Conservation (phyloP, 2,329 filamentous ascomycete genomes). For the Diaporthe sp. region DNA sequence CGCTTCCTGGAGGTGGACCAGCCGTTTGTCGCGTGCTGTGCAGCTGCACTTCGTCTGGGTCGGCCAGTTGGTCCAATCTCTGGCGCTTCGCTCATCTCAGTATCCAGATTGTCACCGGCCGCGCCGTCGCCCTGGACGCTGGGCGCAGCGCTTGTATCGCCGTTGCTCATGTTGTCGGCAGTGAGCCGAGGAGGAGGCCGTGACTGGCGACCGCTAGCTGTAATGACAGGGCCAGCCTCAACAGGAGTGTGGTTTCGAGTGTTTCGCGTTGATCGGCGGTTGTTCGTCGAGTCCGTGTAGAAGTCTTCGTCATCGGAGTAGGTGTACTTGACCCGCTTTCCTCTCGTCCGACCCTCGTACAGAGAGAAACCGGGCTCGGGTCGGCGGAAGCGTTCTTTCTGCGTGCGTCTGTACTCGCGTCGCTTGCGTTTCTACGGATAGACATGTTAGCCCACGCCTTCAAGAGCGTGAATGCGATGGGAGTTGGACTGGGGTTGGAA, state of each 20-base stretch:
- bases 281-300: slow-evolving; percentile 71
- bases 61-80: slow-evolving; percentile 60
- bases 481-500: neutral
- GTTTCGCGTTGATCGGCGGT: slow-evolving; percentile 79
- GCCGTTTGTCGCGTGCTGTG: slow-evolving; percentile 64
- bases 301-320: slow-evolving; percentile 89
- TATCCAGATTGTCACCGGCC: slow-evolving; percentile 45
- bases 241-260: slow-evolving; percentile 80
- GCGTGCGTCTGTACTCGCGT: slow-evolving; percentile 88
- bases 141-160: slow-evolving; percentile 60
- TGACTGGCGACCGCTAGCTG: slow-evolving; percentile 90
- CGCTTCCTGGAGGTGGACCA: slow-evolving; percentile 56
- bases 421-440: slow-evolving; percentile 85
- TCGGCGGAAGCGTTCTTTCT: slow-evolving; percentile 88
- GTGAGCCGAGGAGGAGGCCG: slow-evolving; percentile 77
- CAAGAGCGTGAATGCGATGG: neutral
- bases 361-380: slow-evolving; percentile 92
- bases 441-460: slow-evolving; percentile 35
- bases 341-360: slow-evolving; percentile 95
- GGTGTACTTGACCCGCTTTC: slow-evolving; percentile 96
- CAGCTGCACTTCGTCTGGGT: slow-evolving; percentile 64
- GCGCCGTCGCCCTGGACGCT: slow-evolving; percentile 62
- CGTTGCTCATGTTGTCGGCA: slow-evolving; percentile 66
- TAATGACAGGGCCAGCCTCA: slow-evolving; percentile 76
- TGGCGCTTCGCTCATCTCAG: slow-evolving; percentile 53